Base-by-base conservation (phyloP, 2,329 filamentous ascomycete genomes). In the Colletotrichum sp. region DNA sequence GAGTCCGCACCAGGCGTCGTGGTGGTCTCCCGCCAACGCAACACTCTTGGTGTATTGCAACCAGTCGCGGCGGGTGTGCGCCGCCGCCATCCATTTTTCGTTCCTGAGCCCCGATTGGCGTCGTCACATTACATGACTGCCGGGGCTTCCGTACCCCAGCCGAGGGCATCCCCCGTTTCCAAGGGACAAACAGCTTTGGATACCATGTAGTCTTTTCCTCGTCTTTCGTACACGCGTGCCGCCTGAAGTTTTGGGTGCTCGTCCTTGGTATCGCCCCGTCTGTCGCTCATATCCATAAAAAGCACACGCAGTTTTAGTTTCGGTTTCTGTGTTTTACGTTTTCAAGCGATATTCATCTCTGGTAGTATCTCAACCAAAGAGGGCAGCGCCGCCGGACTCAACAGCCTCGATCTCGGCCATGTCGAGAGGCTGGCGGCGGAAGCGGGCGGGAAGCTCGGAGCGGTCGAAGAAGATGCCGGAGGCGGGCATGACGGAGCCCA, bases 321-420 rank as follows among this genome's bases (percentile, higher is more conserved):
- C n/a, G 12, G 5, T 18, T 18, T 39, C 12, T 4, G 22, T 25
- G n/a, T 56, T 13, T n/a, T 58, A 36, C 18, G 32, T 39, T 25
- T 27, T 22, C 25, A 60, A 60, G 34, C 32, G 32, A 60, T 6
- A 1, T 2, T 16, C 8, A 10, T n/a, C 13, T 7, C n/a, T 48
- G n/a, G 56, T 32, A 1, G 15, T 22, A 8, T 56, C 76, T 87
- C 83, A 91, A 77, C 87, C 86, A 78, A 89, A 85, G 72, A 89
- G 83, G 43, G 89, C 86, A 39, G 96, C 97, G 73, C 97, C 97
- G 71, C 96, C 97, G 71, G 95, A 97, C 91, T 98, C 96, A 82
- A 99, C 91, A 27, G 96, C 96, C 85, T 98, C 97, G 76, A 99
- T 99, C 91, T 99, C 97, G 58, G 93, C 93, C 80, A 93, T 86